phyloP scores from a whole-genome alignment of 2,329 filamentous ascomycete genomes.

The Trichoderma arundinaceum region DNA sequence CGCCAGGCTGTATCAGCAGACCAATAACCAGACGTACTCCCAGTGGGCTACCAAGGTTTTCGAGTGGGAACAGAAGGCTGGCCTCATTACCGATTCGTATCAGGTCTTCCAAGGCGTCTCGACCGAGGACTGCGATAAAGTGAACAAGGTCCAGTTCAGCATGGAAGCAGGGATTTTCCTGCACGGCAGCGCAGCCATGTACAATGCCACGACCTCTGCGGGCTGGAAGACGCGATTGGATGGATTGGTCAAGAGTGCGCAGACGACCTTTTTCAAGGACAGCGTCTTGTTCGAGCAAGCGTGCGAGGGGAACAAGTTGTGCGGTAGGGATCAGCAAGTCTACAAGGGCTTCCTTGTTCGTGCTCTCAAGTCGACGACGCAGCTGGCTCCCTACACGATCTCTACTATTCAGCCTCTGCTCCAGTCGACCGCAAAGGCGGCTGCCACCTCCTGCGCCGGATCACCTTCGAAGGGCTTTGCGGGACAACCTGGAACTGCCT shows the following conservation, averaged over 20 bases:
- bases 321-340: conserved; percentile 65
- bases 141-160: conserved; percentile 61
- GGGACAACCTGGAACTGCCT: conserved; percentile 53
- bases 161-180: conserved; percentile 64
- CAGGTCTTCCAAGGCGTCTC: conserved; percentile 63
- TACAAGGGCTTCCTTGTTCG: conserved; percentile 66
- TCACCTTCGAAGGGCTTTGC: conserved; percentile 49
- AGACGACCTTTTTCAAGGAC: conserved; percentile 48
- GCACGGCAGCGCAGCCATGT: conserved; percentile 66
- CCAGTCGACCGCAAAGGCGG: conserved; percentile 56
- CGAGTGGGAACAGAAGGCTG: conserved; percentile 62
- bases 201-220: conserved; percentile 54
- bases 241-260: conserved; percentile 44
- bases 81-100: conserved; percentile 64
- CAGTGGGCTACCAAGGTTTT: conserved; percentile 67
- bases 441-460: conserved; percentile 58
- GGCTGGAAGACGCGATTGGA: conserved; percentile 59
- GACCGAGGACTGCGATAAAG: conserved; percentile 57
- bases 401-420: conserved; percentile 57
- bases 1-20: conserved; percentile 73
- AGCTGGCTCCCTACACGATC: conserved; percentile 59
- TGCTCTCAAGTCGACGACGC: conserved; percentile 58
- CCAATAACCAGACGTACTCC: conserved; percentile 66
- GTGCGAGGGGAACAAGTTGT: conserved; percentile 64
- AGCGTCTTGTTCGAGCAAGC: conserved; percentile 66